Conservation (phyloP, 106 monocot genomes). For the Dioscorea alata region DNA sequence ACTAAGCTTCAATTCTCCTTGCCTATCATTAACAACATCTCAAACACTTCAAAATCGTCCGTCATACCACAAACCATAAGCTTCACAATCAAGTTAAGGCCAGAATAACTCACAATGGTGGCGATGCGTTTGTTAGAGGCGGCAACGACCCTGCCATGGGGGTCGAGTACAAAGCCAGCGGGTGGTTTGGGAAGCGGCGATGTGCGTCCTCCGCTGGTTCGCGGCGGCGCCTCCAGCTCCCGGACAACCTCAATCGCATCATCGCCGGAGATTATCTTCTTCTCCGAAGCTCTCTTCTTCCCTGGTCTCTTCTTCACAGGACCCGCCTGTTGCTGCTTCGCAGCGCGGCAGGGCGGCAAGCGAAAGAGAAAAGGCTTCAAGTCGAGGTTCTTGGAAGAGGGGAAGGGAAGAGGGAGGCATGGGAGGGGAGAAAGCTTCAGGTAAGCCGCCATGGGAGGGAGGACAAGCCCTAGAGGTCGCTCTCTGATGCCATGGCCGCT, state of each 20-base stretch:
- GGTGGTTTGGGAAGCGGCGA: conserved; percentile 84
- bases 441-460: neutral
- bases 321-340: conserved; percentile 29
- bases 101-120: conserved; percentile 51
- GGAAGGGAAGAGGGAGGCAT: neutral
- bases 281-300: conserved; percentile 23
- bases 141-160: conserved; percentile 54
- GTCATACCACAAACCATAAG: no score
- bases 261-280: conserved; percentile 5
- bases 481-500: no score
- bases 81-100: neutral
- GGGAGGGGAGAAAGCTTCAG: neutral
- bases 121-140: conserved; percentile 62
- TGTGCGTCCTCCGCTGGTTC: neutral
- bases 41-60: no score
- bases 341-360: conserved; percentile 15
- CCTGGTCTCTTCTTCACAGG: conserved; percentile 20
- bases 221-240: neutral
- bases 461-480: no score
- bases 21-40: no score
- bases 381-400: neutral
- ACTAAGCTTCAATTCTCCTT: no score
- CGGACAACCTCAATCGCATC: conserved; percentile 5
- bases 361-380: neutral
- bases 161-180: conserved; percentile 79